A percentile compares a stretch with the other conserved stretches of the same genome.
phyloP scores from a whole-genome alignment of 768 basidiomycete genomes.

The Calocybe indica region DNA sequence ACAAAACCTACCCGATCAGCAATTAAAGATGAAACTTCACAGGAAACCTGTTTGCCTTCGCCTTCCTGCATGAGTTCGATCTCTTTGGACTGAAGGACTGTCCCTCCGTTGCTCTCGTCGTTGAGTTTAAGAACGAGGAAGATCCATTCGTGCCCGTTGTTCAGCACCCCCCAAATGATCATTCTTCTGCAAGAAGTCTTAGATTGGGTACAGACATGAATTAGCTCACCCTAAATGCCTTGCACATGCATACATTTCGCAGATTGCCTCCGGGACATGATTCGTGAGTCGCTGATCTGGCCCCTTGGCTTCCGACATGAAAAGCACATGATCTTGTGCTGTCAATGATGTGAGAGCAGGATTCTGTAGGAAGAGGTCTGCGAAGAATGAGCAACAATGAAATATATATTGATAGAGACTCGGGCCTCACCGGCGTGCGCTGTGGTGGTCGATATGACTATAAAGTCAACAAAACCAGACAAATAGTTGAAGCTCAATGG shows the following conservation, averaged over 20 bases:
- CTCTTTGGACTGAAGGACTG: constrained; percentile 7
- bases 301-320: constrained; percentile 13
- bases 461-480: constrained; percentile 10
- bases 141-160: constrained; percentile 14
- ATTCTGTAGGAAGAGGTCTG: constrained; percentile 3
- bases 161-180: constrained; percentile 11
- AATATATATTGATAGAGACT: not conserved
- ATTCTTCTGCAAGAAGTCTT: constrained; percentile 5
- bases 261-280: constrained; percentile 13
- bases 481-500: constrained; percentile 7
- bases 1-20: constrained; percentile 11
- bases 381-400: constrained; percentile 2
- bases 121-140: constrained; percentile 14
- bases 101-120: constrained; percentile 10
- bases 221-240: constrained; percentile 10
- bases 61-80: not conserved
- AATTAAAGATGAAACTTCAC: constrained; percentile 3
- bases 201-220: too few relatives aligned
- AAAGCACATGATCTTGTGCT: constrained; percentile 2
- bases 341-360: constrained; percentile 1
- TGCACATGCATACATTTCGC: constrained; percentile 13
- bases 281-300: not conserved
- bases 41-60: not conserved
- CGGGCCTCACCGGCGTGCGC: constrained; percentile 3
- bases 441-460: constrained; percentile 8